Evolutionary conservation across 495 filamentous ascomycete species (phyloP), one percentile per base, ranked within the genome.

Genomic region (Bacidia gigantensis): DNA sequence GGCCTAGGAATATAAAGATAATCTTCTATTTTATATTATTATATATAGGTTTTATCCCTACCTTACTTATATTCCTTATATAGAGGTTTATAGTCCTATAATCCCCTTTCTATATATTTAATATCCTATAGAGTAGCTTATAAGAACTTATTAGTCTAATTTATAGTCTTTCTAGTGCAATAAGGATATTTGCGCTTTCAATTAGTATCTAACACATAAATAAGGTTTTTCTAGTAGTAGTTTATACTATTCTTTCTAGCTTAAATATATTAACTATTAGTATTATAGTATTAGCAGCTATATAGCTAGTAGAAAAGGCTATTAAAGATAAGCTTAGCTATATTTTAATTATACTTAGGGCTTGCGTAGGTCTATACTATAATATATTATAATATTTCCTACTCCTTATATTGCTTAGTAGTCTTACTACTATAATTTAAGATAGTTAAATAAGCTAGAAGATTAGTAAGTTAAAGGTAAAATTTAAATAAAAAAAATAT

Each of bases 321-420:
- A 44, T 44, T 44, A 44, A 22, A 22, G 41, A 44, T 44, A 44
- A 44, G 41, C 41, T 44, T 17, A 44, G 41, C 41, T 22, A 22
- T 44, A 22, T 44, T 9, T 44, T 44, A 22, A 17, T 44, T 22
- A 44, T 44, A 9, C 41, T 44, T 18, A 22, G 41, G 41, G 41
- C 41, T 44, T 44, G 17, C 17, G 17, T 22, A 44, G 17, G 17
- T 44, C 41, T 44, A 22, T 44, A 22, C 17, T 44, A 44, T 44
- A 44, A 44, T 44, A 22, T 22, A 44, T 44, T 44, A 22, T 44
- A 22, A 22, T 44, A 44, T 22, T 44, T 44, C 41, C 41, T 22
- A 17, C 17, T 44, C 20, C 17, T 44, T 22, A 44, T 44, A 22
- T 22, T 44, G 20, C 41, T 44, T 44, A 22, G 41, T 17, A 17